A percentile compares a stretch with the other conserved stretches of the same genome.
These are phyloP conservation scores for Chytridium lagenaria DNA, from an alignment of 371 early-diverging fungal genomes.

Conservation along the genomic window DNA sequence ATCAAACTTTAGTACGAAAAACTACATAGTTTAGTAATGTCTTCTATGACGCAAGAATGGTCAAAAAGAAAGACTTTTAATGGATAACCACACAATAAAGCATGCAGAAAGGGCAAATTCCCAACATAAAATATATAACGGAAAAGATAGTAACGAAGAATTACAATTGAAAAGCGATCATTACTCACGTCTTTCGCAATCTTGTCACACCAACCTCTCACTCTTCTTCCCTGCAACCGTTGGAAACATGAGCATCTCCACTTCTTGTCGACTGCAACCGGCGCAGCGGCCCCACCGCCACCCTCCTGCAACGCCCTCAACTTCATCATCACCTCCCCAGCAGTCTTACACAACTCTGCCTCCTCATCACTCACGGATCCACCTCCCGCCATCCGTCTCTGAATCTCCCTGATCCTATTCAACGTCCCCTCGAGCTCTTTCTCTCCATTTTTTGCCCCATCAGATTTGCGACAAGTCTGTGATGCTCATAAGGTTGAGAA, in stretches of 20 bases:
- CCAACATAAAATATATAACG: too few relatives aligned
- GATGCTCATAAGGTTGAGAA: background rate
- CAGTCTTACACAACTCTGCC: background rate
- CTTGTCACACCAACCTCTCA: background rate
- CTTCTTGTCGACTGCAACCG: background rate
- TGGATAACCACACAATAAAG: too few relatives aligned
- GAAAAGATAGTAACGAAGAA: background rate
- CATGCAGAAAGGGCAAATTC: too few relatives aligned
- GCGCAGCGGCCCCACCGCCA: background rate
- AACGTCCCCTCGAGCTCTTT: constrained; percentile 2
- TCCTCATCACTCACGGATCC: background rate
- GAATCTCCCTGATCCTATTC: background rate
- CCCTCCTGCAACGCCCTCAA: background rate
- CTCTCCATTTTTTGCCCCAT: constrained; percentile 5
- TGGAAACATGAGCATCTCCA: constrained; percentile 3
- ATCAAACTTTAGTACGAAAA: background rate
- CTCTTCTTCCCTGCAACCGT: background rate
- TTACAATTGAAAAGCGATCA: background rate
- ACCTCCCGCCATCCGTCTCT: background rate
- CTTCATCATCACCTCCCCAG: background rate
- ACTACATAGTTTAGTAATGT: too few relatives aligned
- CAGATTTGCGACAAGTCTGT: background rate
- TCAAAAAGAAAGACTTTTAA: background rate
- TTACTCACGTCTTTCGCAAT: constrained; percentile 4
- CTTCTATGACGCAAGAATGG: background rate